Evolutionary conservation across 2,329 filamentous ascomycete genomes (phyloP).

Genomic region (Colletotrichum lindemuthianum): DNA sequence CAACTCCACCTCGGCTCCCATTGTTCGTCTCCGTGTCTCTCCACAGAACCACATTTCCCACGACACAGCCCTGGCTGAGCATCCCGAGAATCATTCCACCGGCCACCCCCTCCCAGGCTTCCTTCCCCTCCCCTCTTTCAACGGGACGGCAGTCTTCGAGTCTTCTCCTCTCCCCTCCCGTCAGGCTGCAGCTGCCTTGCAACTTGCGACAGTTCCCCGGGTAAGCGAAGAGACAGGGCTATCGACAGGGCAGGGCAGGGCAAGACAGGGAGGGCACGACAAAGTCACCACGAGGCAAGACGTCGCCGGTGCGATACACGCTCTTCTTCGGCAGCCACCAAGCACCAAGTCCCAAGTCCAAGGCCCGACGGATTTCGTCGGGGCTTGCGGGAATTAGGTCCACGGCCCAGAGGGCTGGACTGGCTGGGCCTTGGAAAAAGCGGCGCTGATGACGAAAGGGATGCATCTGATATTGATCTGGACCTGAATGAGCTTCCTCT

Average conservation of each 20-base stretch:
- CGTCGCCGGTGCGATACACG: no score
- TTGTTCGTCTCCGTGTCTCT: conserved; percentile 24
- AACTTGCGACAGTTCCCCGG: conserved; percentile 8
- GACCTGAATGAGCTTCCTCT: conserved; percentile 4
- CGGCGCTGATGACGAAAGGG: conserved; percentile 30
- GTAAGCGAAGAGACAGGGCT: conserved; percentile 23
- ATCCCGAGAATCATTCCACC: neutral
- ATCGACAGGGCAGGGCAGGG: conserved; percentile 22
- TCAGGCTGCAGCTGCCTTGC: conserved; percentile 13
- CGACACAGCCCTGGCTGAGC: conserved; percentile 29
- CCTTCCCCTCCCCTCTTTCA: neutral
- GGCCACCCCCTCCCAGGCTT: neutral
- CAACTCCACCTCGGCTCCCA: neutral
- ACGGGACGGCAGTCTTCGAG: neutral
- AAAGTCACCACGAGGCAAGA: neutral
- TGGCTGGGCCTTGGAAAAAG: conserved; percentile 29
- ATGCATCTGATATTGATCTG: conserved; percentile 28
- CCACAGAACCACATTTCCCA: conserved; percentile 27
- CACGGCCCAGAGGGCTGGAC: conserved; percentile 30
- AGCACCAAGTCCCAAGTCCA: neutral
- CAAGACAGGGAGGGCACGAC: conserved; percentile 20
- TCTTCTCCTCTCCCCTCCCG: neutral
- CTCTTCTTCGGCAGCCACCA: no score
- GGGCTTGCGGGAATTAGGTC: conserved; percentile 34
- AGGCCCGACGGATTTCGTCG: conserved; percentile 19